phyloP scores from a whole-genome alignment of 1,284 basidiomycete species.

The Pseudozyma thailandica region DNA sequence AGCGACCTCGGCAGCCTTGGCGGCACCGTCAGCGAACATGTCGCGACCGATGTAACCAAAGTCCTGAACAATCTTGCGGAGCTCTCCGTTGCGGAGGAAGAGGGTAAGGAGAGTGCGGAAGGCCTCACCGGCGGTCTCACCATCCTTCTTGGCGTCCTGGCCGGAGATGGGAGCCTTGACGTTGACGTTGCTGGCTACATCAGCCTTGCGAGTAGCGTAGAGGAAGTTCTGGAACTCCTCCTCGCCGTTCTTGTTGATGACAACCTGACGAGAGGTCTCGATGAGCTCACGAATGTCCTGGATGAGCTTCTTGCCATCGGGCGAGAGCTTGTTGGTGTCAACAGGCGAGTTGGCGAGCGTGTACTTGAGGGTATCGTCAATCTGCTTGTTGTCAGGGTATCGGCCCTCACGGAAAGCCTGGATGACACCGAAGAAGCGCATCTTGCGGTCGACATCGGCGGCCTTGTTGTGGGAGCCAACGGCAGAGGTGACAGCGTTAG shows the following conservation, averaged over 20 bases:
- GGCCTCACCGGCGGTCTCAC: constrained; percentile 61
- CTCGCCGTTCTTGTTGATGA: constrained; percentile 61
- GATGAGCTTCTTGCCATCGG: constrained; percentile 61
- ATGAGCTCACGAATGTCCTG: constrained; percentile 60
- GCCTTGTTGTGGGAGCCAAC: constrained; percentile 38
- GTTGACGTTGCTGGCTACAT: constrained; percentile 46
- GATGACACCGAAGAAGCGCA: constrained; percentile 63
- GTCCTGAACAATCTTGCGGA: constrained; percentile 61
- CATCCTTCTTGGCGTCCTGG: constrained; percentile 61
- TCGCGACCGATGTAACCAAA: constrained; percentile 73
- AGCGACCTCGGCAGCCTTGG: constrained; percentile 78
- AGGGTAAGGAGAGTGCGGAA: constrained; percentile 63
- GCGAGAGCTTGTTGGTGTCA: constrained; percentile 56
- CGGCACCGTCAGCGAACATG: constrained; percentile 80
- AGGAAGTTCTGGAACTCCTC: constrained; percentile 66
- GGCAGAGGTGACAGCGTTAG: constrained; percentile 46
- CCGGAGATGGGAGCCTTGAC: constrained; percentile 47
- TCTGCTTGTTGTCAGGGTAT: constrained; percentile 65
- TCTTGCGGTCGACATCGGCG: constrained; percentile 61
- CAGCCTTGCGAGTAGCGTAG: constrained; percentile 55
- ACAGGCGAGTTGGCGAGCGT: constrained; percentile 57
- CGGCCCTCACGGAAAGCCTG: constrained; percentile 63
- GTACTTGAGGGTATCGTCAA: constrained; percentile 59
- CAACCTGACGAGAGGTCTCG: constrained; percentile 56
- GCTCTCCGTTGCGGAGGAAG: constrained; percentile 64